Evolutionary conservation across 768 basidiomycete species (phyloP).

Genomic region (Kwoniella heveanensis): DNA sequence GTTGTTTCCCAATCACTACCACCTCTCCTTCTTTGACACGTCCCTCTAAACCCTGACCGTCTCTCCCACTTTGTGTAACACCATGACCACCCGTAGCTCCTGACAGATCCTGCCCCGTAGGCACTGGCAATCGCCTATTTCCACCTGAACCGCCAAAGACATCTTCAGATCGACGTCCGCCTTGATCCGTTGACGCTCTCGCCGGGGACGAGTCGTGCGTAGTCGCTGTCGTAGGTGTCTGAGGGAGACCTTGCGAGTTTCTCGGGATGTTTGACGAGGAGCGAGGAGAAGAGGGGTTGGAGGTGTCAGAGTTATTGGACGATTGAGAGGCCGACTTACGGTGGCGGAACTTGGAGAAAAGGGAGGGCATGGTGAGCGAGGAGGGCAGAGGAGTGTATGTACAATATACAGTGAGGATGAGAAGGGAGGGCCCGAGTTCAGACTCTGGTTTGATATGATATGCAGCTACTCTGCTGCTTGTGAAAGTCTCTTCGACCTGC

Average conservation of each 20-base stretch:
- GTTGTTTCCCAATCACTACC: constrained; percentile 15
- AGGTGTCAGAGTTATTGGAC: constrained; percentile 14
- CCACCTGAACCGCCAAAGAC: background rate
- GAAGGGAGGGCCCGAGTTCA: too few relatives aligned
- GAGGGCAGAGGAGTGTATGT: too few relatives aligned
- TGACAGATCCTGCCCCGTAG: background rate
- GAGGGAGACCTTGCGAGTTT: background rate
- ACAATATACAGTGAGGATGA: too few relatives aligned
- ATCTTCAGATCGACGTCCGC: background rate
- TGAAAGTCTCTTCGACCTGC: too few relatives aligned
- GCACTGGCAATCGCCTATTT: background rate
- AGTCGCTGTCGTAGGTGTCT: background rate
- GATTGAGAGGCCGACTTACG: constrained; percentile 24
- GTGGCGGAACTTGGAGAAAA: constrained; percentile 28
- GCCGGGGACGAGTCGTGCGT: background rate
- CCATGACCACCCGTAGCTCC: background rate
- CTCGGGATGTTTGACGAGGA: background rate
- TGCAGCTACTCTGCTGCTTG: too few relatives aligned
- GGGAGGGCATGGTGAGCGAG: constrained; percentile 28
- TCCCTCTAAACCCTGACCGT: background rate
- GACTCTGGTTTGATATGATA: too few relatives aligned
- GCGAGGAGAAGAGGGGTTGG: constrained; percentile 6
- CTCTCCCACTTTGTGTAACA: background rate
- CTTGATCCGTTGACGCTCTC: constrained; percentile 1
- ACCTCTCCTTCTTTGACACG: constrained; percentile 12